These are phyloP conservation scores for Chaetomiaceae sp. DNA, from an alignment of 2,329 filamentous ascomycete genomes.

Conservation along the genomic window DNA sequence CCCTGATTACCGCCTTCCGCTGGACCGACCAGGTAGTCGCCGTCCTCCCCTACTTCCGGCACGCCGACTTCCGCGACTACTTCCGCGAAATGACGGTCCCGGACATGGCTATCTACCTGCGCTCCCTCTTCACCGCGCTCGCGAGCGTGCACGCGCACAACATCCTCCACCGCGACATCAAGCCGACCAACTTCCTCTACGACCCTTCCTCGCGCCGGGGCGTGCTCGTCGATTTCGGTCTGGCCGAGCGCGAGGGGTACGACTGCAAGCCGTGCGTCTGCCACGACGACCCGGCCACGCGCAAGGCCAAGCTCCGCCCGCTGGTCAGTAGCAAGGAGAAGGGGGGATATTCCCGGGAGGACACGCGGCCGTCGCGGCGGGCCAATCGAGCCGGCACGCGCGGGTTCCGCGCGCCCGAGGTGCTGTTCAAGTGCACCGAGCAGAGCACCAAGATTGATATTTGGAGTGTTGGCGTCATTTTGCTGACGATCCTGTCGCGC, in stretches of 20 bases:
- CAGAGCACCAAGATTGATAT: constrained; percentile 94
- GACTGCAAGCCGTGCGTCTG: constrained; percentile 82
- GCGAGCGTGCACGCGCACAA: constrained; percentile 74
- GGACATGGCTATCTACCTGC: constrained; percentile 87
- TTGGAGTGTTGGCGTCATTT: constrained; percentile 95
- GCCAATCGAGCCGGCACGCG: constrained; percentile 93
- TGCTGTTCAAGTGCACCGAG: constrained; percentile 93
- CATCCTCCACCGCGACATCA: constrained; percentile 93
- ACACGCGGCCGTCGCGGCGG: constrained; percentile 79
- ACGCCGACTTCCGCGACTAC: constrained; percentile 91
- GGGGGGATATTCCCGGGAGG: constrained; percentile 78
- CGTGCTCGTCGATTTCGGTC: constrained; percentile 97
- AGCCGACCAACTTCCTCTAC: constrained; percentile 96
- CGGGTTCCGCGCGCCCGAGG: constrained; percentile 93
- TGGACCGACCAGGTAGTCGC: constrained; percentile 92
- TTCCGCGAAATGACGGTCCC: constrained; percentile 83
- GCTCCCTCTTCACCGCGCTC: constrained; percentile 81
- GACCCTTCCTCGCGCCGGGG: constrained; percentile 75
- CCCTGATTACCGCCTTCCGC: constrained; percentile 94
- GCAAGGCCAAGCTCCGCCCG: constrained; percentile 56
- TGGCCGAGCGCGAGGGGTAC: constrained; percentile 78
- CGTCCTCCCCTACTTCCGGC: constrained; percentile 90
- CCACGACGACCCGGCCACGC: constrained; percentile 58
- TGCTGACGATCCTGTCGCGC: constrained; percentile 87
- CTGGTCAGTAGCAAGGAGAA: constrained; percentile 50